Evolutionary conservation across 1,139 yeast species (phyloP).

Genomic region (Suhomyces terraborum): DNA sequence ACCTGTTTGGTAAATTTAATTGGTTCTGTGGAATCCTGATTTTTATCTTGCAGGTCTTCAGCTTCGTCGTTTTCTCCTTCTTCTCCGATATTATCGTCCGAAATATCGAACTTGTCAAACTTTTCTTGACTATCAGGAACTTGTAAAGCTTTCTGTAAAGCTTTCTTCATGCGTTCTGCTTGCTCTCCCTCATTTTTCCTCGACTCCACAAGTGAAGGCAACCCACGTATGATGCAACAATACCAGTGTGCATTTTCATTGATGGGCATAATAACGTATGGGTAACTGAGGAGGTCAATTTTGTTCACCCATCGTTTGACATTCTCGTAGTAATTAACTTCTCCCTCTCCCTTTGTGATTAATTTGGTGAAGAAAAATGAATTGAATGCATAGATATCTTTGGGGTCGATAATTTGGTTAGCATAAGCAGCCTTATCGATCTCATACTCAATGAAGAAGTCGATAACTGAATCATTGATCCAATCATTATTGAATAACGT

Average conservation of each 20-base stretch:
- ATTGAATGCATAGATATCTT: conserved; percentile 64
- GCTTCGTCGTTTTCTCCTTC: neutral
- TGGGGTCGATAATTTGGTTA: conserved; percentile 20
- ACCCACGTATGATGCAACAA: conserved; percentile 63
- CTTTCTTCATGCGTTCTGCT: conserved; percentile 2
- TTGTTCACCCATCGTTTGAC: conserved; percentile 81
- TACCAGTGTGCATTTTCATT: conserved; percentile 89
- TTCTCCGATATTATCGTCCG: conserved; percentile 10
- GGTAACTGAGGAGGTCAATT: conserved; percentile 61
- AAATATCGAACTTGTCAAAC: conserved; percentile 10
- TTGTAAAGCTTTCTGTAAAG: conserved; percentile 10
- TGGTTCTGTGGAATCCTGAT: neutral
- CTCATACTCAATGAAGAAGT: conserved; percentile 65
- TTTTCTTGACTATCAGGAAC: conserved; percentile 16
- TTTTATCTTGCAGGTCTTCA: neutral
- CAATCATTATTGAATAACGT: conserved; percentile 71
- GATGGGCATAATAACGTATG: conserved; percentile 75
- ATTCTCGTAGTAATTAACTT: conserved; percentile 53
- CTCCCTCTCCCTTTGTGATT: conserved; percentile 29
- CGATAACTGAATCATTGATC: conserved; percentile 75
- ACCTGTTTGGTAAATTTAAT: conserved; percentile 26
- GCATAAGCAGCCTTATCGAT: conserved; percentile 42
- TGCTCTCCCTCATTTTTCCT: neutral
- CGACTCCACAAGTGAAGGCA: conserved; percentile 34
- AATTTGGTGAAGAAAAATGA: conserved; percentile 82